Evolutionary conservation across 169 alveolate genomes (phyloP).

Genomic region (Eimeria sp.): DNA sequence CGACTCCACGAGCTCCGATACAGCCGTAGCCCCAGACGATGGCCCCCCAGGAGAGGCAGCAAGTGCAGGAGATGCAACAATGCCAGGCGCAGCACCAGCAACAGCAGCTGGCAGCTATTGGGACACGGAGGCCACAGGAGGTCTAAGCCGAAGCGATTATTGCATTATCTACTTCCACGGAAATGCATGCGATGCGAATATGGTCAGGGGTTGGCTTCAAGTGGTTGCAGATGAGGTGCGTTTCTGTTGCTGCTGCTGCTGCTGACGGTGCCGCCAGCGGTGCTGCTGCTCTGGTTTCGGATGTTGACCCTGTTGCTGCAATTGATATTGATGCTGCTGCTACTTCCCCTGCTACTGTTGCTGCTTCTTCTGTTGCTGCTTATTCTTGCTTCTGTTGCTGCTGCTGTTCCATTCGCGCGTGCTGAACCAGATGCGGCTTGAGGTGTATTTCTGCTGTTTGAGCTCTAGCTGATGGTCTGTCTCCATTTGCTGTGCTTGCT

Average conservation of each 20-base stretch:
- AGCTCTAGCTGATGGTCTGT: neutral
- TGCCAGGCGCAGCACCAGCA: neutral
- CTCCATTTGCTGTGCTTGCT: too few relatives aligned
- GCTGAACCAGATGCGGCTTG: too few relatives aligned
- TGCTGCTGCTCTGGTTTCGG: neutral
- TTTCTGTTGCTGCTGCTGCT: neutral
- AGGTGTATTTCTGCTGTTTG: neutral
- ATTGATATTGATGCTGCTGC: neutral
- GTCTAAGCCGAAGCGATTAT: constrained; percentile 20
- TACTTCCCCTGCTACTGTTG: neutral
- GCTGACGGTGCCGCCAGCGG: neutral
- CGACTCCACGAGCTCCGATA: neutral
- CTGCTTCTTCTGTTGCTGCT: constrained; percentile 20
- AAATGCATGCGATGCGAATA: constrained; percentile 78
- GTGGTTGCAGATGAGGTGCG: constrained; percentile 71
- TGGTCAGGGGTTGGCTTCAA: constrained; percentile 78
- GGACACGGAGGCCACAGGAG: constrained; percentile 1
- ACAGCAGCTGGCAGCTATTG: neutral
- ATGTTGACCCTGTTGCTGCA: neutral
- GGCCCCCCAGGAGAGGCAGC: neutral
- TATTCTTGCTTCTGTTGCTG: neutral
- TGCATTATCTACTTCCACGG: constrained; percentile 79
- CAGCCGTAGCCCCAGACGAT: neutral
- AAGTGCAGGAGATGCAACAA: too few relatives aligned
- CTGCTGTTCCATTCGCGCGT: too few relatives aligned